A percentile compares a stretch with the other conserved stretches of the same genome.
Conservation (phyloP, 202 grass and related monocot genomes). For the Setaria viridis region DNA sequence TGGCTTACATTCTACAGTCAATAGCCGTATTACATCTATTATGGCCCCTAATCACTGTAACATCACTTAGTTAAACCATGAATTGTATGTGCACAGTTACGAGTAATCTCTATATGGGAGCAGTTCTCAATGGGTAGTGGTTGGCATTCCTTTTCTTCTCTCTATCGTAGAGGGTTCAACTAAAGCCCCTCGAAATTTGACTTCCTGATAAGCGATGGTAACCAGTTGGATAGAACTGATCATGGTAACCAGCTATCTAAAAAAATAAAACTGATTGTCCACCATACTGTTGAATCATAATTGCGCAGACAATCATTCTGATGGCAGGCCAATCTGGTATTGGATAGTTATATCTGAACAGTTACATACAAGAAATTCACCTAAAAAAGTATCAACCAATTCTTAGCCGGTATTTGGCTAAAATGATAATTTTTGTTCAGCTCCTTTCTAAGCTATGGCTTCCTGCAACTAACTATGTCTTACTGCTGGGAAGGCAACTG, state of each 20-base stretch:
- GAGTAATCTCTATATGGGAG: background rate
- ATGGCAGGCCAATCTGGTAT: background rate
- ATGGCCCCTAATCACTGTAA: background rate
- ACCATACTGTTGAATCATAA: slow-evolving; percentile 1
- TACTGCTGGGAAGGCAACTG: background rate
- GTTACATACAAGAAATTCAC: slow-evolving; percentile 14
- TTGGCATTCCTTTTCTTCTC: background rate
- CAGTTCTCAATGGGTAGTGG: background rate
- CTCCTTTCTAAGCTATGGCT: background rate
- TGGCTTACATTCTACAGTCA: background rate
- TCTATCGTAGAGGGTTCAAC: background rate
- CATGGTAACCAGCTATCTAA: slow-evolving; percentile 13
- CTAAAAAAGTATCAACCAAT: background rate
- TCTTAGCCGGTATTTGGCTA: slow-evolving; percentile 2
- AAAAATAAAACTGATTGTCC: slow-evolving; percentile 15
- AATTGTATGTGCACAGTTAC: background rate
- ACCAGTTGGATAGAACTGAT: background rate
- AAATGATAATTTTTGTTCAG: background rate
- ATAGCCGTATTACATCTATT: background rate
- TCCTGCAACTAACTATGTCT: slow-evolving; percentile 16
- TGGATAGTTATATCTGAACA: slow-evolving; percentile 6
- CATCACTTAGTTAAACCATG: background rate
- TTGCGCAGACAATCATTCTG: background rate
- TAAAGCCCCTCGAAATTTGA: slow-evolving; percentile 16
- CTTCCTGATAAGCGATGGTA: background rate